Conservation (phyloP, 306 rosid genomes). For the Begonia masoniana region DNA sequence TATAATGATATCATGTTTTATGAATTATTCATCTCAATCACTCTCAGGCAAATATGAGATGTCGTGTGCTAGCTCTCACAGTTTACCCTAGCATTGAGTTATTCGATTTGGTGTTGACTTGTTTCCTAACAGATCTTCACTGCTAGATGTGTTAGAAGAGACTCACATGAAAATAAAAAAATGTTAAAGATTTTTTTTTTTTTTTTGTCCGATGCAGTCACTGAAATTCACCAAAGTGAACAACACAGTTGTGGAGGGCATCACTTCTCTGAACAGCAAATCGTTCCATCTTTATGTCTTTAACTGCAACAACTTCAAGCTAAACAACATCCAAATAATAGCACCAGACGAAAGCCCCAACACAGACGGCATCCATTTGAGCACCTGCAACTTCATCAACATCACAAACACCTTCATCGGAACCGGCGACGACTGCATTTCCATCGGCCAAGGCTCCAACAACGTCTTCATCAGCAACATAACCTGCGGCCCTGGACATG, state of each 20-base stretch:
- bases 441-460: constrained; percentile 29
- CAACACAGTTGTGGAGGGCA: constrained; percentile 17
- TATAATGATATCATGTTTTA: too few relatives aligned
- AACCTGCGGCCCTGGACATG: constrained; percentile 76
- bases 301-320: constrained; percentile 16
- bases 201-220: constrained; percentile 18
- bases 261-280: constrained; percentile 46
- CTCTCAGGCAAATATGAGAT: too few relatives aligned
- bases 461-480: constrained; percentile 17
- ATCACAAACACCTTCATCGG: constrained; percentile 23
- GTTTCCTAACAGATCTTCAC: too few relatives aligned
- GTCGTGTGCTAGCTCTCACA: too few relatives aligned
- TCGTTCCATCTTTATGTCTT: constrained; percentile 33
- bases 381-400: constrained; percentile 15
- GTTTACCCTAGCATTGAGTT: too few relatives aligned
- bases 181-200: too few relatives aligned
- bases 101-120: too few relatives aligned
- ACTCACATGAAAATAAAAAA: too few relatives aligned
- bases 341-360: constrained; percentile 60
- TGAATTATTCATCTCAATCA: too few relatives aligned
- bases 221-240: constrained; percentile 27
- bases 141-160: too few relatives aligned
- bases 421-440: constrained; percentile 77
- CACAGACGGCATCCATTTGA: constrained; percentile 70
- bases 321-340: constrained; percentile 14